These are phyloP conservation scores for Leishmania tarentolae DNA, from an alignment of 208 protist species.

Conservation along the genomic window DNA sequence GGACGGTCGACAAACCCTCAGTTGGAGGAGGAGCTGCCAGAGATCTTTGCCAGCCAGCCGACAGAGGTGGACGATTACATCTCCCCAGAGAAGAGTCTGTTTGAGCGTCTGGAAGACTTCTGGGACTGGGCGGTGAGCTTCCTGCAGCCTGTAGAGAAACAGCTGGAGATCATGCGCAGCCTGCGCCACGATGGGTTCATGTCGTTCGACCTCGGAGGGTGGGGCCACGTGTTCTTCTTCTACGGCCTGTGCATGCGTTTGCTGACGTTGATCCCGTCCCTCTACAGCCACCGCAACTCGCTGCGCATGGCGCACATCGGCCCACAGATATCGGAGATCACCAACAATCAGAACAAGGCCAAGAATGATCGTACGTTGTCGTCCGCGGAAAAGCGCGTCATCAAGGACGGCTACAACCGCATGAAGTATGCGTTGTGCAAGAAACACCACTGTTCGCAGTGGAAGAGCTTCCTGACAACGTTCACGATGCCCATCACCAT, in stretches of 20 bases:
- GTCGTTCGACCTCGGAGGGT: conserved; percentile 73
- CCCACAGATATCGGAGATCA: conserved; percentile 80
- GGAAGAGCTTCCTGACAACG: conserved; percentile 80
- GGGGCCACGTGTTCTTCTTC: conserved; percentile 85
- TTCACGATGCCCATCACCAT: conserved; percentile 78
- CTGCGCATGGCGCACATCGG: conserved; percentile 78
- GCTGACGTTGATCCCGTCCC: conserved; percentile 70
- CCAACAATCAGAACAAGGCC: conserved; percentile 69
- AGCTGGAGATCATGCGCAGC: conserved; percentile 81
- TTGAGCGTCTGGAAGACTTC: conserved; percentile 85
- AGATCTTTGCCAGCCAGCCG: conserved; percentile 85
- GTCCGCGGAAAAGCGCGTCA: conserved; percentile 82
- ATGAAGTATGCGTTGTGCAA: conserved; percentile 88
- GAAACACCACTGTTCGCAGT: conserved; percentile 81
- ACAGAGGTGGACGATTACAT: conserved; percentile 89
- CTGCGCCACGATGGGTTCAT: conserved; percentile 74
- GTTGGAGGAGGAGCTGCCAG: conserved; percentile 84
- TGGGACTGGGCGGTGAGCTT: conserved; percentile 89
- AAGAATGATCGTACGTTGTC: conserved; percentile 85
- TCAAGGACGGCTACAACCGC: conserved; percentile 84
- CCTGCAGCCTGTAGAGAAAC: conserved; percentile 86
- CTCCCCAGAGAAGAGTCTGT: conserved; percentile 77
- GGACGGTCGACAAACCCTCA: conserved; percentile 40
- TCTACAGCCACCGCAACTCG: conserved; percentile 86
- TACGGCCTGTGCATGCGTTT: conserved; percentile 80